Evolutionary conservation across 2,329 filamentous ascomycete genomes (phyloP).

Genomic region (Apiospora malaysiana): DNA sequence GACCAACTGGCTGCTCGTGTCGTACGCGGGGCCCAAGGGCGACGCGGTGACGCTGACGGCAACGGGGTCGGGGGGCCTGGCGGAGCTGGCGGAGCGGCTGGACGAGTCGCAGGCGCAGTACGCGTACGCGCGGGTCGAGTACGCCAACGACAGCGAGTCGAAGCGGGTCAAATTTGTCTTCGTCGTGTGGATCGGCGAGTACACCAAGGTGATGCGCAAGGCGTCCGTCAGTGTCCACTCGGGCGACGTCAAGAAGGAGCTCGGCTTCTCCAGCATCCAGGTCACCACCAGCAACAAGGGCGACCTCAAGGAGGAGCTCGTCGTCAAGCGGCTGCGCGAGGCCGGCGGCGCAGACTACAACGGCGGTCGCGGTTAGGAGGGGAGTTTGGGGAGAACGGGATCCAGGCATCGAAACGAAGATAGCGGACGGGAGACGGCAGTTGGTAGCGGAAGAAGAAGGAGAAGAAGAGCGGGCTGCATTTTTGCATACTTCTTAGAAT

Average conservation of each 20-base stretch:
- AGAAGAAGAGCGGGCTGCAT: conserved; percentile 40
- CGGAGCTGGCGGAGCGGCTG: conserved; percentile 61
- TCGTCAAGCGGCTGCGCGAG: conserved; percentile 66
- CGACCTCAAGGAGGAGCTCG: conserved; percentile 66
- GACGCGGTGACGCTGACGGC: conserved; percentile 61
- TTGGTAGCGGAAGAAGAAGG: conserved; percentile 28
- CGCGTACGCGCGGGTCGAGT: conserved; percentile 69
- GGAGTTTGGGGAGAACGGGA: too few relatives aligned
- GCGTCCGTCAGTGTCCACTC: conserved; percentile 72
- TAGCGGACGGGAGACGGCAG: too few relatives aligned
- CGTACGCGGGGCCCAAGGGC: conserved; percentile 60
- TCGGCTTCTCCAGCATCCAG: conserved; percentile 69
- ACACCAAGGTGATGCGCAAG: conserved; percentile 72
- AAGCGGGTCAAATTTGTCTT: conserved; percentile 72
- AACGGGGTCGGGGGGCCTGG: conserved; percentile 66
- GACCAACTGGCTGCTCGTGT: conserved; percentile 72
- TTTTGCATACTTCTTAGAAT: conserved; percentile 32
- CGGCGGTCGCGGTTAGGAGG: conserved; percentile 61
- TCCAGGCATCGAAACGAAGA: background rate
- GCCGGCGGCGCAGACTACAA: conserved; percentile 76
- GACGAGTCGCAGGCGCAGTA: conserved; percentile 68
- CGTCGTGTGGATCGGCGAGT: conserved; percentile 71
- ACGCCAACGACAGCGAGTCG: conserved; percentile 74
- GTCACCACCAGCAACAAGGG: conserved; percentile 65
- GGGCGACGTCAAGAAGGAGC: conserved; percentile 66